These are phyloP conservation scores for Murraya koenigii DNA, from an alignment of 345 rosid species.

Conservation along the genomic window DNA sequence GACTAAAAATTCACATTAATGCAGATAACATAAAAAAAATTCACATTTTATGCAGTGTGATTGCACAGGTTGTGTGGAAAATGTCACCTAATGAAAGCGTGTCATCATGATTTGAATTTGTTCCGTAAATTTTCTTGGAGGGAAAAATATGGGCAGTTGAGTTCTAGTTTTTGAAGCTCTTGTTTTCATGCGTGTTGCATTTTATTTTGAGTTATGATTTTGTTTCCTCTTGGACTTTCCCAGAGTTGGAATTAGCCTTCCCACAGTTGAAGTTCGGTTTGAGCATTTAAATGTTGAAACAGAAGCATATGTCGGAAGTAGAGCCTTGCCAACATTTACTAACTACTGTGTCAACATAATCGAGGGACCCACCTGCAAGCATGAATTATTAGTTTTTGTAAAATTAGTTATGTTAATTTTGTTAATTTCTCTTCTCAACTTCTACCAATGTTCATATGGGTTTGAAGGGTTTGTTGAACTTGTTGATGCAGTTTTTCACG, in stretches of 20 bases:
- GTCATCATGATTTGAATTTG: too few species aligned
- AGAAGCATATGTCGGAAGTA: constrained; percentile 41
- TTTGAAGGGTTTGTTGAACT: constrained; percentile 33
- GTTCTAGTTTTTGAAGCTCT: not conserved
- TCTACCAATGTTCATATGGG: not conserved
- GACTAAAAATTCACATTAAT: too few species aligned
- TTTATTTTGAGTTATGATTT: not conserved
- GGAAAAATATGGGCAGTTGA: not conserved
- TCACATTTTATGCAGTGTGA: too few species aligned
- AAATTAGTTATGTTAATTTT: not conserved
- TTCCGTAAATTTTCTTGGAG: too few species aligned
- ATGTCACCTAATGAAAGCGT: too few species aligned
- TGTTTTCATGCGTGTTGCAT: not conserved
- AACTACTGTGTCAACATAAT: constrained; percentile 30
- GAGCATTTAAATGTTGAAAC: constrained; percentile 46
- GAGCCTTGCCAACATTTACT: constrained; percentile 42
- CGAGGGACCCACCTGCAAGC: constrained; percentile 38
- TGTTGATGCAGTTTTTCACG: too few species aligned
- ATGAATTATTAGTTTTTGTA: not conserved
- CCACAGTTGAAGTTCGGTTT: constrained; percentile 52
- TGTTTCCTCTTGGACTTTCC: not conserved
- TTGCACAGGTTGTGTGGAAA: too few species aligned
- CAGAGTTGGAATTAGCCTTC: constrained; percentile 54
- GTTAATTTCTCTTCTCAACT: not conserved
- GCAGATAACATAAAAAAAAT: too few species aligned